These are phyloP conservation scores for Murraya paniculata DNA, from an alignment of 345 rosid species.

Conservation along the genomic window DNA sequence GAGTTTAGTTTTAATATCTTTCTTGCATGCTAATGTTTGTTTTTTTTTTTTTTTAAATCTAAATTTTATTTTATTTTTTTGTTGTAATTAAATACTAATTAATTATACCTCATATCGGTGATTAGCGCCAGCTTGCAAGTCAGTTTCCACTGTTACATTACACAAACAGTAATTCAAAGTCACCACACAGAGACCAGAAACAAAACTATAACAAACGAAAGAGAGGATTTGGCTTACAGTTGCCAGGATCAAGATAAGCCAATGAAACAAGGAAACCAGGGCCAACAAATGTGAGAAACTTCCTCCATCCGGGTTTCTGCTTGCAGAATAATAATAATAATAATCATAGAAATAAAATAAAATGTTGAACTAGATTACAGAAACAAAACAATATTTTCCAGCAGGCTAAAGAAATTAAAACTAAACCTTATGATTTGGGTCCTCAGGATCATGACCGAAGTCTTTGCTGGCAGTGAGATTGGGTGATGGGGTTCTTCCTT, in stretches of 20 bases:
- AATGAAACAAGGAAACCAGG: conserved; percentile 64
- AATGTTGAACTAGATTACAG: not conserved
- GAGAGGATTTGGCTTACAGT: conserved; percentile 27
- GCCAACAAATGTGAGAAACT: conserved; percentile 48
- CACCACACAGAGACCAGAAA: not conserved
- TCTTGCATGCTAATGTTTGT: not conserved
- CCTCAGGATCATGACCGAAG: not conserved
- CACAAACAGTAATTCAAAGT: not conserved
- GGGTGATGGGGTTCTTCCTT: conserved; percentile 14
- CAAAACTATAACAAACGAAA: not conserved
- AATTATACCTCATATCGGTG: conserved; percentile 48
- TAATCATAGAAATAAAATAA: too few species aligned
- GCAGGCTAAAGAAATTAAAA: not conserved
- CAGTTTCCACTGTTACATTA: conserved; percentile 57
- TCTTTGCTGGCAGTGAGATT: not conserved
- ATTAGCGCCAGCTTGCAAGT: conserved; percentile 67
- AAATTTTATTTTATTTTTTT: not conserved
- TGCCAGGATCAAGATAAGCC: conserved; percentile 71
- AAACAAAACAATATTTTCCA: not conserved
- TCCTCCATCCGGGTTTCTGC: conserved; percentile 59
- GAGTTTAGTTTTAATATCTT: not conserved
- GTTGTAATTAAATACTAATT: too few species aligned
- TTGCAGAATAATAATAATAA: not conserved
- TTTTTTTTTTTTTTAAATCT: not conserved
- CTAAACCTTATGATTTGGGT: conserved; percentile 2